Conservation (phyloP, 306 rosid genomes). For the Prunus mira region DNA sequence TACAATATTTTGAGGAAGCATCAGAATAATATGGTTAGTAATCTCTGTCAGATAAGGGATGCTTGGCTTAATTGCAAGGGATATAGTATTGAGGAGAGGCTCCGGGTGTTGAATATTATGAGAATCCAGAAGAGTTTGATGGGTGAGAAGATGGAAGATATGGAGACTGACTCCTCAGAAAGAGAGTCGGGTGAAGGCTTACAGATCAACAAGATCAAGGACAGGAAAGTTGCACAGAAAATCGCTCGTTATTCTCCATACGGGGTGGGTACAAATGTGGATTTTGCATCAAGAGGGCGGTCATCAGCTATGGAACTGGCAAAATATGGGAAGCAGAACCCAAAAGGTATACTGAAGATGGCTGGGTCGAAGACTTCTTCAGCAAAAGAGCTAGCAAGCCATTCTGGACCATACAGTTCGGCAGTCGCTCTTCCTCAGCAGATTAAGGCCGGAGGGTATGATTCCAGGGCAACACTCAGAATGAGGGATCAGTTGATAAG, state of each 20-base stretch:
- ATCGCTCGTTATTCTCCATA: constrained; percentile 40
- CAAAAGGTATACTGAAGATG: constrained; percentile 74
- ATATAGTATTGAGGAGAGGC: constrained; percentile 89
- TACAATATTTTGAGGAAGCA: constrained; percentile 88
- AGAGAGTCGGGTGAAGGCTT: constrained; percentile 67
- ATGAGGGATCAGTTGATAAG: constrained; percentile 54
- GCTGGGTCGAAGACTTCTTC: constrained; percentile 53
- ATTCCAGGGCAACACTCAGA: constrained; percentile 51
- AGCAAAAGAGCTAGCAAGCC: constrained; percentile 41
- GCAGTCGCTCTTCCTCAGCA: constrained; percentile 44
- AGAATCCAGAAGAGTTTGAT: constrained; percentile 86
- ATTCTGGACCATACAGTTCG: constrained; percentile 54
- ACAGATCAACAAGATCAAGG: constrained; percentile 54
- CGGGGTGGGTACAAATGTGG: constrained; percentile 47
- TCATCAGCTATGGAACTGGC: constrained; percentile 35
- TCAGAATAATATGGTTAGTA: constrained; percentile 85
- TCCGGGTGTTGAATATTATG: constrained; percentile 81
- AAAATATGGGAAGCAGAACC: constrained; percentile 62
- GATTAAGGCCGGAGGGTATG: constrained; percentile 46
- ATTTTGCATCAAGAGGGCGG: constrained; percentile 43
- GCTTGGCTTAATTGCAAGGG: constrained; percentile 92
- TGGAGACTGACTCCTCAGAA: constrained; percentile 67
- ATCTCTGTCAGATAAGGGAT: constrained; percentile 88
- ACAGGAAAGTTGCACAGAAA: constrained; percentile 49
- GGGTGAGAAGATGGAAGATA: constrained; percentile 71